These are phyloP conservation scores for Hansenula lynferdii DNA, from an alignment of 1,139 yeast species.

Conservation along the genomic window DNA sequence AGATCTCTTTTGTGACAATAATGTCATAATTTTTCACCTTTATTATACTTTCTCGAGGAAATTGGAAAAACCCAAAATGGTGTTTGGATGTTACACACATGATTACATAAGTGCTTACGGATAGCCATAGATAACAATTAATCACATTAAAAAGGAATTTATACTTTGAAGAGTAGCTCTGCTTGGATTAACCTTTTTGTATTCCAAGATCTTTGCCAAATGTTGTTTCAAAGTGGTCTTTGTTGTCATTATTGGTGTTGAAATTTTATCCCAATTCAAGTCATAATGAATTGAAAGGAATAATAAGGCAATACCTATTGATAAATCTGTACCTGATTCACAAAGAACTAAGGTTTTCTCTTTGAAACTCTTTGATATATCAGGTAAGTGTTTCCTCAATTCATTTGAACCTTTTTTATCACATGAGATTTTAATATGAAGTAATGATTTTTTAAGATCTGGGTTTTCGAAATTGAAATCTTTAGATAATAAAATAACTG, in stretches of 20 bases:
- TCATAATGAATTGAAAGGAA: slow-evolving; percentile 44
- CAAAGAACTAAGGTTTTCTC: slow-evolving; percentile 43
- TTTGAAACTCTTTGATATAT: slow-evolving; percentile 24
- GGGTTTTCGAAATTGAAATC: background rate
- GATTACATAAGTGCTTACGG: background rate
- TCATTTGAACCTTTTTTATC: slow-evolving; percentile 63
- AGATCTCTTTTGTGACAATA: too few relatives aligned
- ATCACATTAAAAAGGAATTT: slow-evolving; percentile 44
- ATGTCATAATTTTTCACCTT: background rate
- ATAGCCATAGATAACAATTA: too few relatives aligned
- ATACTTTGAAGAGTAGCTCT: slow-evolving; percentile 70
- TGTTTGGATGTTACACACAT: background rate
- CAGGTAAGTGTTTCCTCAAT: slow-evolving; percentile 40
- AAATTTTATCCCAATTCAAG: slow-evolving; percentile 31
- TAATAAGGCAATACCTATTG: slow-evolving; percentile 55
- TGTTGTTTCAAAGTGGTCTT: slow-evolving; percentile 53
- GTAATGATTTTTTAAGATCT: slow-evolving; percentile 4
- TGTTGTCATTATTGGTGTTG: slow-evolving; percentile 35
- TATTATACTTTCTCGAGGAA: background rate
- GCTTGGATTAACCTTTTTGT: slow-evolving; percentile 61
- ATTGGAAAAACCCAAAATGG: background rate
- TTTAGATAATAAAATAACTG: slow-evolving; percentile 11
- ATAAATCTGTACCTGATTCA: slow-evolving; percentile 61
- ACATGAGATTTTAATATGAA: slow-evolving; percentile 28
- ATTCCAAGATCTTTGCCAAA: slow-evolving; percentile 42